These are phyloP conservation scores for Candida buenavistaensis DNA, from an alignment of 1,139 yeast genomes.

Conservation along the genomic window DNA sequence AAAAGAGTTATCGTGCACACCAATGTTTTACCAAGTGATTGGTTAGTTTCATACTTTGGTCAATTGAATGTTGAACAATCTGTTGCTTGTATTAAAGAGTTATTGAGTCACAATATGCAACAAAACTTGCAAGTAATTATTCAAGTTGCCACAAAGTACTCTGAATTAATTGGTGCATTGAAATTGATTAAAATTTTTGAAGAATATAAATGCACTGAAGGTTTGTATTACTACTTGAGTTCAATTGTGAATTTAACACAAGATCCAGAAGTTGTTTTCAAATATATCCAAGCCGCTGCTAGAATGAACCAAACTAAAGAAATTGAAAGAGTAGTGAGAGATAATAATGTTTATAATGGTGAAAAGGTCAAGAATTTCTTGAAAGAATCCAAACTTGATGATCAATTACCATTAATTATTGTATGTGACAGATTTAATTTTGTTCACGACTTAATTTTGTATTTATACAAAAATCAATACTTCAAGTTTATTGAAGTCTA, in stretches of 20 bases:
- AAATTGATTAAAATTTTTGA: constrained; percentile 88
- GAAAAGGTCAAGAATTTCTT: constrained; percentile 96
- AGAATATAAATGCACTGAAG: constrained; percentile 89
- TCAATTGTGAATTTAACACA: constrained; percentile 92
- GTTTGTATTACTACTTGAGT: constrained; percentile 89
- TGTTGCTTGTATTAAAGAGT: constrained; percentile 81
- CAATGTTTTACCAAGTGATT: constrained; percentile 81
- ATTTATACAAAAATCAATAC: constrained; percentile 91
- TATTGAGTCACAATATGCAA: constrained; percentile 77
- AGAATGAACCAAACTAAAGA: constrained; percentile 87
- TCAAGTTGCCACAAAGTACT: constrained; percentile 95
- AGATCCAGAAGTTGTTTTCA: constrained; percentile 93
- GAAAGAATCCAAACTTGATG: constrained; percentile 91
- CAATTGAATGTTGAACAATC: constrained; percentile 94
- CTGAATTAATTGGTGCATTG: constrained; percentile 87
- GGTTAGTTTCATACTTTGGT: constrained; percentile 93
- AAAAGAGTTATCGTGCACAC: constrained; percentile 93
- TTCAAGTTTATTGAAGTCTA: constrained; percentile 96
- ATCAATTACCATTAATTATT: constrained; percentile 93
- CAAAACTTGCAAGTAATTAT: constrained; percentile 91
- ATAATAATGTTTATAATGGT: constrained; percentile 91
- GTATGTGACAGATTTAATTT: constrained; percentile 92
- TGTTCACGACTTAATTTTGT: constrained; percentile 90
- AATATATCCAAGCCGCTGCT: constrained; percentile 94
- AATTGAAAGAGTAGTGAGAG: constrained; percentile 93